Percentiles rank a stretch among this genome's conserved stretches.
Conservation (phyloP, 2,329 filamentous ascomycete species). For the Ramularia collo-cygni region DNA sequence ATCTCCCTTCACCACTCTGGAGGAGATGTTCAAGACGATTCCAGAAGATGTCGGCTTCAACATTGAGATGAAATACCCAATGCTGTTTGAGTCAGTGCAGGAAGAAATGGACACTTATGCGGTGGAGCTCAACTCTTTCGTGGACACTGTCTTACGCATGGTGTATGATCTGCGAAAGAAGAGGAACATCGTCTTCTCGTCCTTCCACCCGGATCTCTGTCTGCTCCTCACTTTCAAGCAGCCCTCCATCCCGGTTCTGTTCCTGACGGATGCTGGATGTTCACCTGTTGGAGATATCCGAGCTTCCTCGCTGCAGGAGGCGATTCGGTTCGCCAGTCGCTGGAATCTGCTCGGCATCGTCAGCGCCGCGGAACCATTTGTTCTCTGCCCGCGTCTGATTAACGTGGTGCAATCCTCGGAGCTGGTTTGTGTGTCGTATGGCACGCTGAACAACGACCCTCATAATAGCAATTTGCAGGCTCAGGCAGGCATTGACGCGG, state of each 20-base stretch:
- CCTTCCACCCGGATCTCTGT: slow-evolving; percentile 96
- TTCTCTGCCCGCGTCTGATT: slow-evolving; percentile 81
- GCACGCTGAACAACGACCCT: slow-evolving; percentile 81
- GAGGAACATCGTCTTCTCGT: slow-evolving; percentile 93
- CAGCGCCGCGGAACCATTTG: slow-evolving; percentile 77
- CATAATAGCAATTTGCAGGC: slow-evolving; percentile 84
- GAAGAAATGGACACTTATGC: slow-evolving; percentile 96
- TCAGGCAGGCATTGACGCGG: slow-evolving; percentile 90
- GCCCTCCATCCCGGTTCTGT: slow-evolving; percentile 90
- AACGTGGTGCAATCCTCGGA: slow-evolving; percentile 91
- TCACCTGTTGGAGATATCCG: slow-evolving; percentile 77
- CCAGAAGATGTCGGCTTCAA: slow-evolving; percentile 87
- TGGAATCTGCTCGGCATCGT: slow-evolving; percentile 96
- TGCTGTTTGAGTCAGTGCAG: slow-evolving; percentile 91
- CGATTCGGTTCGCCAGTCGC: slow-evolving; percentile 83
- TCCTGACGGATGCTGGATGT: slow-evolving; percentile 85
- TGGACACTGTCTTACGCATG: slow-evolving; percentile 82
- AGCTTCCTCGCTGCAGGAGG: slow-evolving; percentile 87
- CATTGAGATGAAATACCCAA: slow-evolving; percentile 98
- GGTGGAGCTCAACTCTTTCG: slow-evolving; percentile 92
- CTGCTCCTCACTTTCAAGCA: slow-evolving; percentile 93
- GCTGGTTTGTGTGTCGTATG: slow-evolving; percentile 91
- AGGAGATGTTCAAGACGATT: slow-evolving; percentile 83
- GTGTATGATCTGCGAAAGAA: slow-evolving; percentile 79
- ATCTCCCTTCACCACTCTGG: slow-evolving; percentile 87